phyloP scores from a whole-genome alignment of 73 alveolate genomes.

The Paramecium primaurelia region DNA sequence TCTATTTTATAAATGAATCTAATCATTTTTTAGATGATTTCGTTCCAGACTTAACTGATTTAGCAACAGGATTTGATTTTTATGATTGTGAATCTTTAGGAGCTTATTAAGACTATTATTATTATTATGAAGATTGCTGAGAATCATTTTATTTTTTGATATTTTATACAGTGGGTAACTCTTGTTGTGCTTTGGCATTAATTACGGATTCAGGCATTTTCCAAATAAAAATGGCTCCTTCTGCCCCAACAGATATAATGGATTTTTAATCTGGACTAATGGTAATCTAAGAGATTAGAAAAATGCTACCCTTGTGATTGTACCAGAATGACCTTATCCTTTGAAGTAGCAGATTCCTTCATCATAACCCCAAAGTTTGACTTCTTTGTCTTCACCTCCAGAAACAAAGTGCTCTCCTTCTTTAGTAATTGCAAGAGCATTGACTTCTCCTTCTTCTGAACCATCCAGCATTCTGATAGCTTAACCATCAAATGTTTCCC shows the following conservation, averaged over 20 bases:
- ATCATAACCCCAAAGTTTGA: slow-evolving; percentile 97
- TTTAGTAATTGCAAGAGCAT: slow-evolving; percentile 95
- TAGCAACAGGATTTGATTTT: background rate
- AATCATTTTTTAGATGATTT: slow-evolving; percentile 10
- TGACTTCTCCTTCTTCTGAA: slow-evolving; percentile 97
- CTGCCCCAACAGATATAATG: slow-evolving; percentile 85
- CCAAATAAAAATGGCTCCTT: slow-evolving; percentile 98
- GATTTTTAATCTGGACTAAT: slow-evolving; percentile 88
- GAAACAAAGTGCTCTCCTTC: slow-evolving; percentile 97
- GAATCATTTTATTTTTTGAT: background rate
- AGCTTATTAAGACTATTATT: background rate
- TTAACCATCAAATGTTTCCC: slow-evolving; percentile 97
- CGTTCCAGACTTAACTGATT: background rate
- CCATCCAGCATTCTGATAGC: slow-evolving; percentile 98
- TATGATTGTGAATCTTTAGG: background rate
- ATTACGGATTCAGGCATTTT: slow-evolving; percentile 84
- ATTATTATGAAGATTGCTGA: background rate
- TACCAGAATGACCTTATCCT: slow-evolving; percentile 95
- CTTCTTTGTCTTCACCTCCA: slow-evolving; percentile 98
- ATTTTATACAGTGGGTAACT: slow-evolving; percentile 50
- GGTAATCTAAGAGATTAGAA: slow-evolving; percentile 60
- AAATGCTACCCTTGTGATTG: slow-evolving; percentile 73
- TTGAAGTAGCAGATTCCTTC: slow-evolving; percentile 81
- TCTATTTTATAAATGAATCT: background rate
- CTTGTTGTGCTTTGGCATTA: slow-evolving; percentile 52